Conservation (phyloP, 2,329 filamentous ascomycete genomes). For the Aspergillus arachidicola region DNA sequence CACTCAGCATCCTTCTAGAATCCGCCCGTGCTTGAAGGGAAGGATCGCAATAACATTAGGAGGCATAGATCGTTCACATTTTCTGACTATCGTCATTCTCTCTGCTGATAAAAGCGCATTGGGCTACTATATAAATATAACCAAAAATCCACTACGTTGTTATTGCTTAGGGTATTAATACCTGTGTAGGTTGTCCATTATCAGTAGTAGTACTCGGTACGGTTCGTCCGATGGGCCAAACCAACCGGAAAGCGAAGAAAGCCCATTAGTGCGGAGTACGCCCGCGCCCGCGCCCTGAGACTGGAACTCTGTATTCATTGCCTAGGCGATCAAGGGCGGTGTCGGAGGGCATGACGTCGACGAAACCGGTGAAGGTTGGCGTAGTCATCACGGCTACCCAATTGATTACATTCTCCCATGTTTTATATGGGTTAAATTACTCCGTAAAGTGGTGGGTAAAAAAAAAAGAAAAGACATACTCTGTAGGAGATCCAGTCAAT, state of each 20-base stretch:
- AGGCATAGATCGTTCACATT: background rate
- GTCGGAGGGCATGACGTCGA: conserved; percentile 12
- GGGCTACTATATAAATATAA: background rate
- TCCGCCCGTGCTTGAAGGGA: background rate
- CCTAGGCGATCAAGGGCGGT: conserved; percentile 6
- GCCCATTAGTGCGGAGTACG: conserved; percentile 11
- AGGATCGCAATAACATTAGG: background rate
- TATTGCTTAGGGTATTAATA: background rate
- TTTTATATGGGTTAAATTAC: background rate
- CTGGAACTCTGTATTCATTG: background rate
- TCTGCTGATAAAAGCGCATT: background rate
- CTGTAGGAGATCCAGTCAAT: background rate
- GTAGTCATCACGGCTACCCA: background rate
- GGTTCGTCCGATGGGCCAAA: background rate
- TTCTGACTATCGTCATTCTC: background rate
- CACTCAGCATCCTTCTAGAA: background rate
- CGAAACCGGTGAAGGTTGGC: background rate
- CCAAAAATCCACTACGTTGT: background rate
- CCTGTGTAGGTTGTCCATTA: background rate
- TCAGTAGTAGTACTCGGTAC: background rate
- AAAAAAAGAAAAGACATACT: background rate
- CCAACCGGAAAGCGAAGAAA: conserved; percentile 14
- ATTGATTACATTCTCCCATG: background rate
- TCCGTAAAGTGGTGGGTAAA: background rate
- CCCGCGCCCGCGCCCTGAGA: background rate